Percentiles rank a stretch among this genome's conserved stretches.
phyloP scores from a whole-genome alignment of 768 basidiomycete genomes.

The Megacollybia marginata region DNA sequence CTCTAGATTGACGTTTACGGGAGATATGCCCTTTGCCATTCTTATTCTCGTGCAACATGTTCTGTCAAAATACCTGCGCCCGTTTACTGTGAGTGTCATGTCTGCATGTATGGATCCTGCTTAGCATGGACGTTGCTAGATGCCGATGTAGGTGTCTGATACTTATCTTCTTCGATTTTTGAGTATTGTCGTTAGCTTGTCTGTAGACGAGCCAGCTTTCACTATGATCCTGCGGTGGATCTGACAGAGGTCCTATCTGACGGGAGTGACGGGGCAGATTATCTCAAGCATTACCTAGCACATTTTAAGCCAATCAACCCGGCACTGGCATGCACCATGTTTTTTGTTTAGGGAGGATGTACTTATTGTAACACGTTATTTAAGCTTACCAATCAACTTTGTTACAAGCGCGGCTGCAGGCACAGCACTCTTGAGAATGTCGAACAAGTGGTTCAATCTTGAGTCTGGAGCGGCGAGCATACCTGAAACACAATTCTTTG shows the following conservation, averaged over 20 bases:
- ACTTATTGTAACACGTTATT: neutral
- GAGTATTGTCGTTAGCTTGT: conserved; percentile 32
- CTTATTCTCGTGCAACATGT: conserved; percentile 63
- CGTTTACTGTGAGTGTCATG: conserved; percentile 50
- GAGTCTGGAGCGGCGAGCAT: conserved; percentile 54
- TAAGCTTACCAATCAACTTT: neutral
- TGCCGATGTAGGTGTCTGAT: conserved; percentile 39
- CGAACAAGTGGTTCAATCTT: conserved; percentile 80
- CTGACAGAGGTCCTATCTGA: conserved; percentile 28
- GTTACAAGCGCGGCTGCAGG: conserved; percentile 10
- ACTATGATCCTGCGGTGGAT: conserved; percentile 32
- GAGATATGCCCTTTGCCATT: conserved; percentile 49
- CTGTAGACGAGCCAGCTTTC: conserved; percentile 45
- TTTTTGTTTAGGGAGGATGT: conserved; percentile 17
- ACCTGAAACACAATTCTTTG: conserved; percentile 78
- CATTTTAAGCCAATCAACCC: conserved; percentile 25
- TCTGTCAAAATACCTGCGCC: conserved; percentile 70
- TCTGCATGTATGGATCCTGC: neutral
- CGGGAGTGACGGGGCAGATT: conserved; percentile 11
- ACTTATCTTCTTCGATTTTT: neutral
- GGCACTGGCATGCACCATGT: conserved; percentile 20
- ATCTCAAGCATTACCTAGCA: conserved; percentile 16
- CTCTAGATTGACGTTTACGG: no score
- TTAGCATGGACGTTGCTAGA: conserved; percentile 22
- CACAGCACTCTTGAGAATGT: conserved; percentile 25